Conservation (phyloP, 495 filamentous ascomycete genomes). For the Xanthoparmelia taractica region DNA sequence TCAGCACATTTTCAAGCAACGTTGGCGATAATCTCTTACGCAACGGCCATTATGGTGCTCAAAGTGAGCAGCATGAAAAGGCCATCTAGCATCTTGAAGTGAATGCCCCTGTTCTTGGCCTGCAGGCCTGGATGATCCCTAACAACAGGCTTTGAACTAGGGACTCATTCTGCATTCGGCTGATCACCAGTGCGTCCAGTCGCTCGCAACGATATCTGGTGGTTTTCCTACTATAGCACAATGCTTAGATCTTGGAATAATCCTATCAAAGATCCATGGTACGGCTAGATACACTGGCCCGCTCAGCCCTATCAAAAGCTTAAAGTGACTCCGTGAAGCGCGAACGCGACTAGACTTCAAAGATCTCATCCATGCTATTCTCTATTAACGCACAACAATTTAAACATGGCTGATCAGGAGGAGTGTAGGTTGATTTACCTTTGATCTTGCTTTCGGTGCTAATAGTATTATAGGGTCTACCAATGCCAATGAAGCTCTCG, state of each 20-base stretch:
- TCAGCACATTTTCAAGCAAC: conserved; percentile 28
- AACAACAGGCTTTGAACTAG: neutral
- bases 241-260: neutral
- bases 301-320: conserved; percentile 12
- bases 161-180: neutral
- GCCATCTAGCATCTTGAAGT: conserved; percentile 53
- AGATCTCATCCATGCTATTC: neutral
- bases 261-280: neutral
- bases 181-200: neutral
- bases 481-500: conserved; percentile 65
- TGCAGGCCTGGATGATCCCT: neutral
- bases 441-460: neutral
- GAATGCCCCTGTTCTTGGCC: neutral
- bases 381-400: neutral
- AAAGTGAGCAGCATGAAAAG: conserved; percentile 78
- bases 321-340: conserved; percentile 6
- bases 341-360: conserved; percentile 1
- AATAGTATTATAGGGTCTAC: conserved; percentile 52
- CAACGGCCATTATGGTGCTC: conserved; percentile 87
- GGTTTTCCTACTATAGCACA: neutral
- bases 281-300: neutral
- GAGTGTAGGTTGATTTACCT: conserved; percentile 39
- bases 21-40: conserved; percentile 50
- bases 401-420: conserved; percentile 41
- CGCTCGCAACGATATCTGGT: neutral